These are phyloP conservation scores for Cyberlindnera euphorbiae DNA, from an alignment of 805 yeast genomes.

Conservation along the genomic window DNA sequence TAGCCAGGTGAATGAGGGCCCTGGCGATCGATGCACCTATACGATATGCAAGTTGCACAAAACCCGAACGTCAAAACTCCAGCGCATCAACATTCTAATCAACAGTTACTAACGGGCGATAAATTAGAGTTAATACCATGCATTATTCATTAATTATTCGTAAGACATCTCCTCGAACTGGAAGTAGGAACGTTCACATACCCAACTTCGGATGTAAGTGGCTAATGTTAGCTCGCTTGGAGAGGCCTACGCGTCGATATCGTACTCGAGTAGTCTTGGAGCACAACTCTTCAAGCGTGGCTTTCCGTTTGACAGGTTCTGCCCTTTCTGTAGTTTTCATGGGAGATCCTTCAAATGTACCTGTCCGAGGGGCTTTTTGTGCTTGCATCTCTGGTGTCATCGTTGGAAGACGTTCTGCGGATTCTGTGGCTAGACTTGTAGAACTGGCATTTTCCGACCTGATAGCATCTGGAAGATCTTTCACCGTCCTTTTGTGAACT, in stretches of 20 bases:
- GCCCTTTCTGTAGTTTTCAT: conserved; percentile 10
- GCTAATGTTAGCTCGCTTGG: conserved; percentile 20
- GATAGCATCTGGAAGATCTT: no score
- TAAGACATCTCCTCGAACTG: not conserved
- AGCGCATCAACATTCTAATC: no score
- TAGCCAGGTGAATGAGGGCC: no score
- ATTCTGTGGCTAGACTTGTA: not conserved
- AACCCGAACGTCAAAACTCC: no score
- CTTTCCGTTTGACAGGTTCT: no score
- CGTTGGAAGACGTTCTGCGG: not conserved
- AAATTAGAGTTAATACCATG: no score
- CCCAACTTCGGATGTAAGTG: conserved; percentile 19
- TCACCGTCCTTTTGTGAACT: no score
- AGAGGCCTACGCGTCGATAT: conserved; percentile 24
- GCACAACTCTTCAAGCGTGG: conserved; percentile 14
- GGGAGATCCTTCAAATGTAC: not conserved
- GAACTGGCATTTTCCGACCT: no score
- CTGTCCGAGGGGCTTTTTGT: not conserved
- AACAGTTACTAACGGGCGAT: no score
- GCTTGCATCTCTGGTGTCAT: not conserved
- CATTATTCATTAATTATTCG: conserved; percentile 1
- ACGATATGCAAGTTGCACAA: no score
- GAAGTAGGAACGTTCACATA: conserved; percentile 1
- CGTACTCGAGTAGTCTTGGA: conserved; percentile 11
- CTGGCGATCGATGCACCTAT: no score